A percentile compares a stretch with the other conserved stretches of the same genome.
Conservation (phyloP, 2,329 filamentous ascomycete genomes). For the Alternaria rosae region DNA sequence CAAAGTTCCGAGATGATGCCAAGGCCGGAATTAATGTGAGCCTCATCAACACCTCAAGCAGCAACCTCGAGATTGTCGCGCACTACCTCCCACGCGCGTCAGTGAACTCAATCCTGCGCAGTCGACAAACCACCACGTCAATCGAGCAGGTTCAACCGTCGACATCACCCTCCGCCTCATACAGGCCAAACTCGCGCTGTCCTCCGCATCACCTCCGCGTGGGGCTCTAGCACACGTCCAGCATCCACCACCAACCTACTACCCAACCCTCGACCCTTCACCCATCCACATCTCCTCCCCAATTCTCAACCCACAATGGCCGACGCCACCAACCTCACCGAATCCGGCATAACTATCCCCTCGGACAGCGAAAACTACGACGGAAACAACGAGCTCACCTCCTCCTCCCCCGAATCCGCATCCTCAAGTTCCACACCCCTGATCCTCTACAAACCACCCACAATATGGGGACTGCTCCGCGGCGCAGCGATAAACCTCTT, state of each 20-base stretch:
- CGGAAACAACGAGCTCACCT: slow-evolving; percentile 67
- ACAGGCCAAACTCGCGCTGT: background rate
- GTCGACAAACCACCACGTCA: background rate
- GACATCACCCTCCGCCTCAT: background rate
- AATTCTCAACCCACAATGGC: slow-evolving; percentile 18
- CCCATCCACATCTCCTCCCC: background rate
- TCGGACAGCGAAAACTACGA: slow-evolving; percentile 88
- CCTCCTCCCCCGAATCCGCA: slow-evolving; percentile 69
- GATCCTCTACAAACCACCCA: slow-evolving; percentile 88
- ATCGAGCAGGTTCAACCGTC: background rate
- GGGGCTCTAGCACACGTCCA: slow-evolving; percentile 9
- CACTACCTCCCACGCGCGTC: slow-evolving; percentile 1
- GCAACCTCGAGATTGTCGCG: slow-evolving; percentile 19
- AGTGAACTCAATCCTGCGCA: background rate
- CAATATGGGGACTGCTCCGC: slow-evolving; percentile 82
- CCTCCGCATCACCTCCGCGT: slow-evolving; percentile 22
- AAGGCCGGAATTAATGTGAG: slow-evolving; percentile 23
- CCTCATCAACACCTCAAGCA: slow-evolving; percentile 23
- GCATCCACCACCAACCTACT: background rate
- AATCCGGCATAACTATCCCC: slow-evolving; percentile 77
- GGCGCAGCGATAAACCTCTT: slow-evolving; percentile 96
- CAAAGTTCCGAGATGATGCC: slow-evolving; percentile 20
- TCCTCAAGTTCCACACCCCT: slow-evolving; percentile 70
- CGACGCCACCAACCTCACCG: slow-evolving; percentile 62
- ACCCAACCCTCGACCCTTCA: background rate